phyloP scores from a whole-genome alignment of 2,329 filamentous ascomycete genomes.

The Scorias spongiosa region DNA sequence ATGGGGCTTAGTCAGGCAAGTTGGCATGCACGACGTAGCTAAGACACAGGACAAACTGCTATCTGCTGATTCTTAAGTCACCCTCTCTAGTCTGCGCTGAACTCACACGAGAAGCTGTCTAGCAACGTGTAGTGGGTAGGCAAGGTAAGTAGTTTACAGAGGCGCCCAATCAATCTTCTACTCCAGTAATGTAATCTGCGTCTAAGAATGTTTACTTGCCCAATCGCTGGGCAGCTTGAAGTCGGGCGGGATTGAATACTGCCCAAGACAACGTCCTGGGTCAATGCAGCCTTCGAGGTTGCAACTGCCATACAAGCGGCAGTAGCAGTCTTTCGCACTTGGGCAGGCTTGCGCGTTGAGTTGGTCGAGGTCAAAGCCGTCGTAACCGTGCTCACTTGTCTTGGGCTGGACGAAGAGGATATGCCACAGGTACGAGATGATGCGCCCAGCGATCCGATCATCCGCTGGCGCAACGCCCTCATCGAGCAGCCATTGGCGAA shows the following conservation, averaged over 20 bases:
- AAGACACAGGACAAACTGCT: too few relatives aligned
- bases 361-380: slow-evolving; percentile 19
- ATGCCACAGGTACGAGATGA: slow-evolving; percentile 36
- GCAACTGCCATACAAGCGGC: slow-evolving; percentile 29
- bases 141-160: too few relatives aligned
- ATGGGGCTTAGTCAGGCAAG: too few relatives aligned
- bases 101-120: too few relatives aligned
- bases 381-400: slow-evolving; percentile 4
- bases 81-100: too few relatives aligned
- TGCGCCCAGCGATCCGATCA: slow-evolving; percentile 26
- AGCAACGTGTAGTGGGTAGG: too few relatives aligned
- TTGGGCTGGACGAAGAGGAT: slow-evolving; percentile 26
- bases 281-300: slow-evolving; percentile 11
- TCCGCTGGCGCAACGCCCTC: slow-evolving; percentile 22
- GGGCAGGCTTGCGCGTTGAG: slow-evolving; percentile 26
- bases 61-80: too few relatives aligned
- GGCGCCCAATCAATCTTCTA: too few relatives aligned
- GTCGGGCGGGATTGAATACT: slow-evolving; percentile 24
- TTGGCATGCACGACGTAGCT: too few relatives aligned
- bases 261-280: slow-evolving; percentile 22
- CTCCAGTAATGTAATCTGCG: too few relatives aligned
- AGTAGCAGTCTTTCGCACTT: slow-evolving; percentile 28
- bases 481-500: slow-evolving; percentile 40
- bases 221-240: slow-evolving; percentile 19
- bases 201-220: neutral